Evolutionary conservation across 352 stramenopile species (phyloP).

Genomic region (Blastocystis sp.): DNA sequence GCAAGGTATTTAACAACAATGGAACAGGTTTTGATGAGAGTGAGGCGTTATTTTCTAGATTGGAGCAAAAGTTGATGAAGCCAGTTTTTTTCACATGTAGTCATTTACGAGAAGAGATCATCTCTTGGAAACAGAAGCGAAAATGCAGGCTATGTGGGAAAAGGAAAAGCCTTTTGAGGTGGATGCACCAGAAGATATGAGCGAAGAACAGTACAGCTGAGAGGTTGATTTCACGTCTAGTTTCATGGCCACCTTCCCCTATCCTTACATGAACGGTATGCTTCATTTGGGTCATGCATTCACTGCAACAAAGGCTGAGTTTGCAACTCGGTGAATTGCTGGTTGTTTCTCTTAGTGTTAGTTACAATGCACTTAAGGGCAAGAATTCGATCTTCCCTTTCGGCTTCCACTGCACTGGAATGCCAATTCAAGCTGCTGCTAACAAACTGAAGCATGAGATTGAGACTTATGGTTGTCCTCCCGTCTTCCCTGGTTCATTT

Average conservation of each 20-base stretch:
- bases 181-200: conserved; percentile 54
- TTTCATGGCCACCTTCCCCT: conserved; percentile 98
- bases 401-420: conserved; percentile 97
- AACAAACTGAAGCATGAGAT: conserved; percentile 98
- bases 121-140: conserved; percentile 28
- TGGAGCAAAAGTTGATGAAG: conserved; percentile 35
- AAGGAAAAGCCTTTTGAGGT: conserved; percentile 59
- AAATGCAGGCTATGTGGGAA: conserved; percentile 57
- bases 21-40: conserved; percentile 29
- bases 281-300: conserved; percentile 94
- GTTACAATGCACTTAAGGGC: conserved; percentile 88
- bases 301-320: conserved; percentile 94
- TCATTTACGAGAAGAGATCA: conserved; percentile 60
- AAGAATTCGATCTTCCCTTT: conserved; percentile 99
- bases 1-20: conserved; percentile 49
- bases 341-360: background rate
- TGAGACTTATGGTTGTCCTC: conserved; percentile 81
- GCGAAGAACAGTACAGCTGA: background rate
- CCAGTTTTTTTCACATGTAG: background rate
- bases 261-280: conserved; percentile 99
- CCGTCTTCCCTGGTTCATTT: conserved; percentile 76
- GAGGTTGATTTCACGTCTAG: background rate
- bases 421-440: conserved; percentile 97
- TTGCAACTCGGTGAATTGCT: conserved; percentile 72
- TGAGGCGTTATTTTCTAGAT: conserved; percentile 46